Base-by-base conservation (phyloP, 169 alveolate species). In the Plasmodium knowlesi region DNA sequence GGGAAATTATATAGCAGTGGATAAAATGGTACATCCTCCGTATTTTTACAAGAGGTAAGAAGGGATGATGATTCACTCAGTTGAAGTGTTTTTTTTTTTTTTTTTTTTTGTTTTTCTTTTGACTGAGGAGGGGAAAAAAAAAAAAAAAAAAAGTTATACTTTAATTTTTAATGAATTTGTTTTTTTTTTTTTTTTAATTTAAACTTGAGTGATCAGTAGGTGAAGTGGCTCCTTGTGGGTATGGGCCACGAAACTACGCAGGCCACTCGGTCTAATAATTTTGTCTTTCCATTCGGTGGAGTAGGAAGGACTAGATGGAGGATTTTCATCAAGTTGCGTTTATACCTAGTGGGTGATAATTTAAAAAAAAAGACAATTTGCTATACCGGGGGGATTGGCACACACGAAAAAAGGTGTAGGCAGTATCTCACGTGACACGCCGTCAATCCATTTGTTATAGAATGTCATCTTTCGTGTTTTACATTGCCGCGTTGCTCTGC, bases 41-140 rank as follows among this genome's bases (percentile, higher is more conserved):
- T 37, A 54, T 57, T 25, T 88, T 50, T 88, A 57, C 57, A 88
- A 80, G 82, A 79, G 94, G 50, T 88, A 61, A 39, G n/a, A 50
- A 22, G 43, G 28, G 72, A 2, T 25, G 22, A 30, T 43, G 43
- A 25, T 37, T 39, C 78, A 79, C 30, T 88, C 30, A 32, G 22
- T 39, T 41, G 83, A 61, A 61, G 78, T 39, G 61, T 72, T 30
- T 84, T 41, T 84, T 25, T 4, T 9, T 83, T 72, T 30, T 84
- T 41, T 73, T 25, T 9, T 6, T 83, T 8, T 28, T 39, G 43
- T 16, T 46, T n/a, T n/a, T n/a, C n/a, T n/a, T n/a, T 22, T 22
- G 12, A 34, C 28, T 12, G 16, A 32, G 43, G 54, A 28, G 43
- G 22, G 30, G 30, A n/a, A n/a, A n/a, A n/a, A n/a, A 74, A 74